Conservation (phyloP, 2,329 filamentous ascomycete genomes). For the Fusarium clavum region DNA sequence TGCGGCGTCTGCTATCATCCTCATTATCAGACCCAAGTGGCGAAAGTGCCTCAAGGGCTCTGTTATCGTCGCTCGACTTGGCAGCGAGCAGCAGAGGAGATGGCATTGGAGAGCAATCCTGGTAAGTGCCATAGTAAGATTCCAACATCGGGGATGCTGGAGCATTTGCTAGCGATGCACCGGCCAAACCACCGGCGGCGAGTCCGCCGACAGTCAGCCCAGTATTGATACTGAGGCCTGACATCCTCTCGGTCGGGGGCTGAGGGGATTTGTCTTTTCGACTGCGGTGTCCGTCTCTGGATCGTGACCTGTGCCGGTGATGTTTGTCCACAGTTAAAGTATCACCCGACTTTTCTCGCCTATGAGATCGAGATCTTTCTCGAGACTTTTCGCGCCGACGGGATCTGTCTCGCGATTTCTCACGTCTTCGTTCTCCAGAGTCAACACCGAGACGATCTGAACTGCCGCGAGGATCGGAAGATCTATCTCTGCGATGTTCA, state of each 20-base stretch:
- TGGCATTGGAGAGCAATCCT: conserved; percentile 94
- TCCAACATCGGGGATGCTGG: conserved; percentile 89
- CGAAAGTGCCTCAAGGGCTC: conserved; percentile 62
- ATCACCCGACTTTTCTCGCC: conserved; percentile 42
- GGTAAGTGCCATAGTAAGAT: conserved; percentile 92
- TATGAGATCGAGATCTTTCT: conserved; percentile 39
- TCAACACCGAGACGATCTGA: conserved; percentile 43
- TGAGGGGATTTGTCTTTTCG: conserved; percentile 58
- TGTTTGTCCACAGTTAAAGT: conserved; percentile 27
- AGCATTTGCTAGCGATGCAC: conserved; percentile 64
- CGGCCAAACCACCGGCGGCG: conserved; percentile 45
- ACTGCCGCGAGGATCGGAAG: conserved; percentile 31
- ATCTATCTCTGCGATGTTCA: conserved; percentile 49
- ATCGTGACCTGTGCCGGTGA: conserved; percentile 32
- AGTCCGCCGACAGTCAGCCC: conserved; percentile 46
- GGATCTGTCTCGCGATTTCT: conserved; percentile 43
- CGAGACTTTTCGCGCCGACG: conserved; percentile 43
- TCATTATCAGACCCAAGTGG: conserved; percentile 62
- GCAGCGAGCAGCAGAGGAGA: conserved; percentile 75
- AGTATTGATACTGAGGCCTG: conserved; percentile 63
- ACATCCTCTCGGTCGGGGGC: conserved; percentile 64
- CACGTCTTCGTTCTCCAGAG: conserved; percentile 38
- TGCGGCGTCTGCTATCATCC: conserved; percentile 58
- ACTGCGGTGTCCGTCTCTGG: conserved; percentile 34
- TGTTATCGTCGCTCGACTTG: conserved; percentile 62